Conservation (phyloP, 1,284 basidiomycete species). For the Cryptococcus sp. region DNA sequence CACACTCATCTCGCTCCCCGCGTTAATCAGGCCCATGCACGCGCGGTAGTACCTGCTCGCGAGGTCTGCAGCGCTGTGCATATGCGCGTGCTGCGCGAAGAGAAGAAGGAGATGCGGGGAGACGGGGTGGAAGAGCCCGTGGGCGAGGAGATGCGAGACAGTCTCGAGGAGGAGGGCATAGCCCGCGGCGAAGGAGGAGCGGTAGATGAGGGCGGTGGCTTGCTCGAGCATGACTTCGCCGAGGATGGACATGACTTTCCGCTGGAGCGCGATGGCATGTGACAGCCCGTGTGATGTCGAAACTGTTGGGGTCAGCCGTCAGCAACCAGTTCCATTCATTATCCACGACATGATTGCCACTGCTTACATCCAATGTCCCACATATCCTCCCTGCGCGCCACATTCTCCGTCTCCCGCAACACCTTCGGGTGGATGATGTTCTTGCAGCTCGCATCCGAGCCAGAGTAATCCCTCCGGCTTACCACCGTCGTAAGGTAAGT, state of each 20-base stretch:
- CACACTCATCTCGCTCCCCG: constrained; percentile 37
- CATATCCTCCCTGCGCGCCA: constrained; percentile 30
- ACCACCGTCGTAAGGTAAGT: constrained; percentile 34
- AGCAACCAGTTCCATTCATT: too few species aligned
- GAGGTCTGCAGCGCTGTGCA: constrained; percentile 21
- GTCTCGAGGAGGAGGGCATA: constrained; percentile 19
- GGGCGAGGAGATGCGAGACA: constrained; percentile 15
- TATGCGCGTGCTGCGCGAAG: constrained; percentile 36
- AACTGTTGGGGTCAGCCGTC: too few species aligned
- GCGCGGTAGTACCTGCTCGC: constrained; percentile 36
- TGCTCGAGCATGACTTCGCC: constrained; percentile 42
- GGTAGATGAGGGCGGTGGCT: constrained; percentile 30
- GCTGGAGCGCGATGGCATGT: constrained; percentile 15
- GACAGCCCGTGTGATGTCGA: constrained; percentile 22
- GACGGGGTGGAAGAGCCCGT: constrained; percentile 23
- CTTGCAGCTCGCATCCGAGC: constrained; percentile 22
- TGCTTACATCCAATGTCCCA: constrained; percentile 46
- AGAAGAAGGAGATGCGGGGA: constrained; percentile 36
- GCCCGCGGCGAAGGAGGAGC: constrained; percentile 25
- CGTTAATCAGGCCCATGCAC: constrained; percentile 18
- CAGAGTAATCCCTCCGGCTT: constrained; percentile 30
- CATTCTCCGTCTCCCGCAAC: constrained; percentile 22
- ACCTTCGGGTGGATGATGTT: constrained; percentile 23
- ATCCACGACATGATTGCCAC: too few species aligned
- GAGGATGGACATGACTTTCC: constrained; percentile 22